Evolutionary conservation across 1,139 yeast genomes (phyloP).

Genomic region (Arxiozyma slooffiae): DNA sequence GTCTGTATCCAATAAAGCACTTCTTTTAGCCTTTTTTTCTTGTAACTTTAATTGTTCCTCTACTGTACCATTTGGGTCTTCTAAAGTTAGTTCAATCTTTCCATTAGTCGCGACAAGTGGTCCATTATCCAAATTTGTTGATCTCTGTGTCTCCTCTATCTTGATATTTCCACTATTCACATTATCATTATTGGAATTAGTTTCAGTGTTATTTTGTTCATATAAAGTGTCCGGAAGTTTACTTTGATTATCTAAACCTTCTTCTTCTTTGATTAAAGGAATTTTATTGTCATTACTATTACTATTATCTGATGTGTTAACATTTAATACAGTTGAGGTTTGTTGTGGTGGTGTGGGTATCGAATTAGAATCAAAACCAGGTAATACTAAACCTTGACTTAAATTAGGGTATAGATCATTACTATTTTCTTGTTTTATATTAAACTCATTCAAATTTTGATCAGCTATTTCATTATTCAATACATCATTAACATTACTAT

Average conservation of each 20-base stretch:
- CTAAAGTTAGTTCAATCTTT: conserved; percentile 13
- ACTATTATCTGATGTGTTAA: conserved; percentile 15
- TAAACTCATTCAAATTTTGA: background rate
- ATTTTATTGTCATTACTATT: background rate
- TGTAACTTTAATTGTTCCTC: conserved; percentile 34
- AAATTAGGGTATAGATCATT: conserved; percentile 24
- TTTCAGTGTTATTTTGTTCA: background rate
- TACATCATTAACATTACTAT: too few species aligned
- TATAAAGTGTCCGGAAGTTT: background rate
- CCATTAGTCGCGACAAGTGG: conserved; percentile 3
- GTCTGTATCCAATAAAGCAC: conserved; percentile 39
- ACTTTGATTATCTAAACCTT: conserved; percentile 1
- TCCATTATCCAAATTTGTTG: conserved; percentile 9
- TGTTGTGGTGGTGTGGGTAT: background rate
- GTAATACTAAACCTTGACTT: conserved; percentile 38
- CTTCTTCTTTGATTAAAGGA: conserved; percentile 4
- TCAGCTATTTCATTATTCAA: background rate
- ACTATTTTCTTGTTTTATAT: conserved; percentile 2
- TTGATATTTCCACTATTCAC: background rate
- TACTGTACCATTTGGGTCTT: conserved; percentile 43
- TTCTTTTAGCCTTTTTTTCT: conserved; percentile 33
- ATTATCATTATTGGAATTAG: background rate
- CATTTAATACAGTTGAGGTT: conserved; percentile 1
- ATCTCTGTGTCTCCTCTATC: conserved; percentile 7
- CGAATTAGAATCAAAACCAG: conserved; percentile 11